Conservation (phyloP, 768 basidiomycete species). For the Amanita molliuscula region DNA sequence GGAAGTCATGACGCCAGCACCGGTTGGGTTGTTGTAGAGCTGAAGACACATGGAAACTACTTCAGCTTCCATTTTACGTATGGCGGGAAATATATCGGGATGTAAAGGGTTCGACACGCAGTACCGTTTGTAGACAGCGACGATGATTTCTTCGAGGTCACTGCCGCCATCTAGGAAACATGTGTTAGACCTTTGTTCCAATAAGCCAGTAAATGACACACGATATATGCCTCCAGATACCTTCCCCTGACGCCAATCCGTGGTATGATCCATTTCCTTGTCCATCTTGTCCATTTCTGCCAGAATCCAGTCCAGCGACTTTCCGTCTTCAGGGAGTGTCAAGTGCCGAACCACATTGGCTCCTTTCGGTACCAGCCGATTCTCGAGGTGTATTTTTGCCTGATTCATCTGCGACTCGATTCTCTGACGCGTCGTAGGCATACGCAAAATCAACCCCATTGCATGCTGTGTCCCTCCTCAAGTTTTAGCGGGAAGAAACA, state of each 20-base stretch:
- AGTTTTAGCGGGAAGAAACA: neutral
- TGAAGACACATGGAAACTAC: slow-evolving; percentile 80
- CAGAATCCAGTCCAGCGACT: slow-evolving; percentile 61
- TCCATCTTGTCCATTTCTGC: slow-evolving; percentile 80
- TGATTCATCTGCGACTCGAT: slow-evolving; percentile 55
- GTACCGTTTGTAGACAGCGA: slow-evolving; percentile 73
- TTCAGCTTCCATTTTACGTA: slow-evolving; percentile 97
- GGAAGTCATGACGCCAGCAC: slow-evolving; percentile 87
- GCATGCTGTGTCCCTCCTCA: slow-evolving; percentile 29
- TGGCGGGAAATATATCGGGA: slow-evolving; percentile 85
- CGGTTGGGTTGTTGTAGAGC: slow-evolving; percentile 76
- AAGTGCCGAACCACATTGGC: slow-evolving; percentile 55
- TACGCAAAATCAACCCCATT: slow-evolving; percentile 44
- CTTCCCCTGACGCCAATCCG: slow-evolving; percentile 62
- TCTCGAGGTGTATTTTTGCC: slow-evolving; percentile 56
- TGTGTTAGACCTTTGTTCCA: neutral
- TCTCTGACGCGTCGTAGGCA: slow-evolving; percentile 51
- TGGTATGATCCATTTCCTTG: slow-evolving; percentile 30
- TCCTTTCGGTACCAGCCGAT: slow-evolving; percentile 56
- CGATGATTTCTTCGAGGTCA: slow-evolving; percentile 69
- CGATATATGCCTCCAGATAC: slow-evolving; percentile 83
- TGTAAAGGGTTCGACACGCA: slow-evolving; percentile 86
- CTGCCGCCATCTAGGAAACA: slow-evolving; percentile 61
- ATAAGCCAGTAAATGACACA: slow-evolving; percentile 23
- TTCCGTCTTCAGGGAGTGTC: slow-evolving; percentile 52